Evolutionary conservation across 345 rosid species (phyloP).

Genomic region (Murraya koenigii): DNA sequence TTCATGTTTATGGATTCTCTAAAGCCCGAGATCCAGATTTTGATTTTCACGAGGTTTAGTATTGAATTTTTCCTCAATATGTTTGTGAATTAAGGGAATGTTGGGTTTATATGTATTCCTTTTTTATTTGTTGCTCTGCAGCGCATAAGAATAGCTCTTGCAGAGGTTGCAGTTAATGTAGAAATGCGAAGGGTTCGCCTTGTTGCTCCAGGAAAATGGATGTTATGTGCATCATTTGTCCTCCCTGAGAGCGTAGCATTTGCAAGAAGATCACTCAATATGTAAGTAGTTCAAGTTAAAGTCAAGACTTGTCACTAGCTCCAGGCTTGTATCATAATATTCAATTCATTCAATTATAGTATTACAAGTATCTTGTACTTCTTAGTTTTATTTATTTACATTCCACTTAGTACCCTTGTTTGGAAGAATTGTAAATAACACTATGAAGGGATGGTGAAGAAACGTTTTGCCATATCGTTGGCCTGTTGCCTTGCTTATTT

Average conservation of each 20-base stretch:
- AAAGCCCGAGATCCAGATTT: conserved; percentile 90
- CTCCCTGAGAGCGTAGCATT: conserved; percentile 77
- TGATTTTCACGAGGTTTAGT: conserved; percentile 80
- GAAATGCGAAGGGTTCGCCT: conserved; percentile 69
- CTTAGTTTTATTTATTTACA: not conserved
- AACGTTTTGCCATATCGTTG: not conserved
- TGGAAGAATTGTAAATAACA: not conserved
- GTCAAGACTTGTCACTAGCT: not conserved
- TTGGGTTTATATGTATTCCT: not conserved
- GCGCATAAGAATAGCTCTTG: conserved; percentile 72
- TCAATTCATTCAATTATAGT: not conserved
- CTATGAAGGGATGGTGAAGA: not conserved
- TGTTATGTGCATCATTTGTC: conserved; percentile 79
- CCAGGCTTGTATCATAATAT: not conserved
- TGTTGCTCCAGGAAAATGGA: conserved; percentile 93
- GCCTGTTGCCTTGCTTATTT: not conserved
- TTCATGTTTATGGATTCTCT: conserved; percentile 93
- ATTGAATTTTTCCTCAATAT: conserved; percentile 1
- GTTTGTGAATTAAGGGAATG: not conserved
- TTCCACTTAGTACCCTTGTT: too few relatives aligned
- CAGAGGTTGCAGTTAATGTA: conserved; percentile 73
- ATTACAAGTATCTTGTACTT: not conserved
- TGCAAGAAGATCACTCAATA: conserved; percentile 22
- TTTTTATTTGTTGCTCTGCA: conserved; percentile 26
- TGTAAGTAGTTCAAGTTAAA: conserved; percentile 6